These are phyloP conservation scores for Pestalotiopsis sp. DNA, from an alignment of 2,329 filamentous ascomycete genomes.

Conservation along the genomic window DNA sequence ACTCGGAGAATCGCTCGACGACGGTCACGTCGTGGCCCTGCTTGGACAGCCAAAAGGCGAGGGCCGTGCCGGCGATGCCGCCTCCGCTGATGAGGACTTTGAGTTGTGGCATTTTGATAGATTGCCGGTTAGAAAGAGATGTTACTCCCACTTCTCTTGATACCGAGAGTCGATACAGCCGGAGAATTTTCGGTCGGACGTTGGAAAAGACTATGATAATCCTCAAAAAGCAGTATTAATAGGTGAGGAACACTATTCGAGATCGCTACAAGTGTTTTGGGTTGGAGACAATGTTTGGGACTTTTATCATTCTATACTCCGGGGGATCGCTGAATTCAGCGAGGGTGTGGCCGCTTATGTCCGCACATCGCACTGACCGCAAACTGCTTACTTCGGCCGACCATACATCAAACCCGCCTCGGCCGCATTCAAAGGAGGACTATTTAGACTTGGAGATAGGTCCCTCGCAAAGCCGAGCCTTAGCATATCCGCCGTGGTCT, in stretches of 20 bases:
- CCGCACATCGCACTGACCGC: neutral
- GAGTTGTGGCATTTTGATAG: conserved; percentile 13
- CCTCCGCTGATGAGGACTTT: conserved; percentile 40
- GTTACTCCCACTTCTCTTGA: too few relatives aligned
- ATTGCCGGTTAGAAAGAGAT: neutral
- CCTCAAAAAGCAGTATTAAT: too few relatives aligned
- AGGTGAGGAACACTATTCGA: too few relatives aligned
- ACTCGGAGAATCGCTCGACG: conserved; percentile 40
- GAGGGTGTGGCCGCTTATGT: neutral
- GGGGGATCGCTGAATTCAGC: neutral
- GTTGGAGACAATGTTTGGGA: too few relatives aligned
- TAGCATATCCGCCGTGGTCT: too few relatives aligned
- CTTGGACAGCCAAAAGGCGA: conserved; percentile 52
- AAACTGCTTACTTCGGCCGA: neutral
- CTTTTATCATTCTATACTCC: too few relatives aligned
- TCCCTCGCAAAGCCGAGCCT: neutral
- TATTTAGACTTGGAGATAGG: neutral
- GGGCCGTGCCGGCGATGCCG: conserved; percentile 41
- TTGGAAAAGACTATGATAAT: too few relatives aligned
- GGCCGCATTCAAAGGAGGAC: neutral
- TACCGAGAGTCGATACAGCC: too few relatives aligned
- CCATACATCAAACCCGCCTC: neutral
- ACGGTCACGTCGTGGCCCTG: conserved; percentile 43
- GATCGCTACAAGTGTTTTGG: too few relatives aligned
- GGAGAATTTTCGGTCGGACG: too few relatives aligned